Base-by-base conservation (phyloP, 768 basidiomycete genomes). In the Rhodotorula toruloides region DNA sequence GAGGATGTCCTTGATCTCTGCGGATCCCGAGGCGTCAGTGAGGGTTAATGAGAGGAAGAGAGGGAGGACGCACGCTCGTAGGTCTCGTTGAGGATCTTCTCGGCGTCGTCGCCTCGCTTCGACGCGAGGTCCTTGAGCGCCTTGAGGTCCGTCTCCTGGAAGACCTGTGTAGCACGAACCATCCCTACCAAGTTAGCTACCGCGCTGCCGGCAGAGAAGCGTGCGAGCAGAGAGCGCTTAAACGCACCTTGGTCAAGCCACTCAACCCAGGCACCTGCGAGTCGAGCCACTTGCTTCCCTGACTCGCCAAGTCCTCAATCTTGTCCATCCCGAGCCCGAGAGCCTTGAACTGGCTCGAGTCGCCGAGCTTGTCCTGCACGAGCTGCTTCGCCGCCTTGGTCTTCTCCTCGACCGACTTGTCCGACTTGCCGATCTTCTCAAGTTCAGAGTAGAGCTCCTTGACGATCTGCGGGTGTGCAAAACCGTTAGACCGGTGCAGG, bases 1-100 rank as follows among this genome's bases (percentile, higher is more conserved):
- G n/a, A 74, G 68, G 43, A 74, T 31, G n/a, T 65, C 48, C 71
- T 74, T 74, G 55, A 74, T 56, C 32, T 74, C 73, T 67, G 65
- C 7, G 34, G 8, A 9, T 17, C 6, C 7, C 36, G 37, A 14
- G 13, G 29, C 2, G 34, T 31, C 11, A 53, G 34, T 2, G 34
- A 13, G 44, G 27, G 25, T 25, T 13, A 3, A 16, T 12, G 39
- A 29, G 21, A 27, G 22, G 5, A 40, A 46, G 16, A 13, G 58
- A 53, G 46, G 27, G 13, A 29, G 37, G 34, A 40, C 53, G 53
- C 37, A 54, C 53, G 32, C 3, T 68, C 69, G 54, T 66, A 65
- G 5, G 73, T 74, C 49, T 63, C 61, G 42, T 70, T 48, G 37
- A 69, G 52, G 16, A 55, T 32, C 54, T 55, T 71, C 62, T 74